phyloP scores from a whole-genome alignment of 139 green algal genomes.

The Picochlorum sp. region DNA sequence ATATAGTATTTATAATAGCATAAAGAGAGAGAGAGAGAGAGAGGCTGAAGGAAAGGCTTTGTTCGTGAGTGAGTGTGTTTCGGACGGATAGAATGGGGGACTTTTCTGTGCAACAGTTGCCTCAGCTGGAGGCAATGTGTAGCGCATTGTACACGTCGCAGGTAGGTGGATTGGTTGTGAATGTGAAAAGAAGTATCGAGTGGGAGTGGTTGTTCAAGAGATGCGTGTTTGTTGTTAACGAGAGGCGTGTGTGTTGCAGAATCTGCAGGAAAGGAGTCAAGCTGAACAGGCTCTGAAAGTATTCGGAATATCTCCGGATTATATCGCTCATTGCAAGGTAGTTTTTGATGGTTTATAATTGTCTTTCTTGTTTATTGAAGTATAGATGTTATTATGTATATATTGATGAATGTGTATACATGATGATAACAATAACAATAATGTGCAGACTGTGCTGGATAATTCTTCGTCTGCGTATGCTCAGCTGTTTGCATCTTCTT shows the following conservation, averaged over 20 bases:
- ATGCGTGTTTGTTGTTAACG: no score
- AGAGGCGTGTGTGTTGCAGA: no score
- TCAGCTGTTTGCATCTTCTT: slow-evolving; percentile 79
- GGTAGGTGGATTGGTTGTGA: slow-evolving; percentile 29
- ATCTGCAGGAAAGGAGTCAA: slow-evolving; percentile 62
- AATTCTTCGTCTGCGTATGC: slow-evolving; percentile 81
- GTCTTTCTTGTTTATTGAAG: no score
- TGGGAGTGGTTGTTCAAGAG: no score
- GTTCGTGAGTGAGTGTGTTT: no score
- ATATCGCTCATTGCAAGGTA: slow-evolving; percentile 82
- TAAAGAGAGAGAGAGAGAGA: no score
- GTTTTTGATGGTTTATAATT: no score
- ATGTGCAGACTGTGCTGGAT: slow-evolving; percentile 77
- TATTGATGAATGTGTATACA: no score
- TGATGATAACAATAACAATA: no score
- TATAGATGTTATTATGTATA: background rate
- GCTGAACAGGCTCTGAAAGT: slow-evolving; percentile 71
- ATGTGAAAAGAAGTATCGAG: no score
- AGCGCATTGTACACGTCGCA: slow-evolving; percentile 77
- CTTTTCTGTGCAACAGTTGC: slow-evolving; percentile 46
- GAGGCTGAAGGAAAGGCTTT: no score
- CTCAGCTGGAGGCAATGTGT: slow-evolving; percentile 82
- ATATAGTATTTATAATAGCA: no score
- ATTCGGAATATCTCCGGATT: slow-evolving; percentile 80
- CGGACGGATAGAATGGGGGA: background rate